Conservation (phyloP, 2,329 filamentous ascomycete species). For the Aspergillus unguis region DNA sequence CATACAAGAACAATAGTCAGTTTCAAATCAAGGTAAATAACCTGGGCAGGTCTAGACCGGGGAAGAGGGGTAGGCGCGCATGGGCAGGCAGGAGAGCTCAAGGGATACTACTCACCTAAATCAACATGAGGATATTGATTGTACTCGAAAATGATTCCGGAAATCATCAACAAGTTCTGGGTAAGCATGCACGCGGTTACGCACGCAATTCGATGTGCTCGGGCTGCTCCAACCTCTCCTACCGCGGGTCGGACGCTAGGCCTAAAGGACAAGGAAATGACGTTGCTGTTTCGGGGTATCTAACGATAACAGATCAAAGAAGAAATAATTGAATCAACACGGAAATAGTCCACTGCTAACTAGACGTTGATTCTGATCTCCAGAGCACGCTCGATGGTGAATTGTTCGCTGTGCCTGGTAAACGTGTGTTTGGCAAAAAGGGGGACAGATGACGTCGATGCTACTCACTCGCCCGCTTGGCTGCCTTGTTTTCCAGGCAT, state of each 20-base stretch:
- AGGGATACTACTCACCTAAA: slow-evolving; percentile 1
- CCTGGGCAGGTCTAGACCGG: background rate
- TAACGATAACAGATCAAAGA: background rate
- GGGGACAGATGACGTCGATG: slow-evolving; percentile 2
- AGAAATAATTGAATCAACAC: too few relatives aligned
- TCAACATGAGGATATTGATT: slow-evolving; percentile 7
- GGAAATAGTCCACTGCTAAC: too few relatives aligned
- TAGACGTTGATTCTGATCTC: background rate
- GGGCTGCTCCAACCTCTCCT: slow-evolving; percentile 2
- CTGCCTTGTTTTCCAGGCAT: background rate
- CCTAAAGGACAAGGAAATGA: background rate
- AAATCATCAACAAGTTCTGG: slow-evolving; percentile 29
- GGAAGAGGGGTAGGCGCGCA: slow-evolving; percentile 5
- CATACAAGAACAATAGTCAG: slow-evolving; percentile 10
- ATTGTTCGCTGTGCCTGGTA: slow-evolving; percentile 5
- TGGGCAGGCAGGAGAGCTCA: background rate
- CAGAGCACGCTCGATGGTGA: background rate
- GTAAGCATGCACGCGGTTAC: slow-evolving; percentile 26
- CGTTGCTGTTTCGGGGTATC: slow-evolving; percentile 1
- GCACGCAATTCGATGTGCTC: slow-evolving; percentile 11
- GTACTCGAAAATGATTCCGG: slow-evolving; percentile 19
- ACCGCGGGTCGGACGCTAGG: slow-evolving; percentile 6
- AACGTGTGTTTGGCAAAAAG: slow-evolving; percentile 3
- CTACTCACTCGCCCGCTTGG: slow-evolving; percentile 3
- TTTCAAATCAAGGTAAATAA: background rate